A percentile compares a stretch with the other conserved stretches of the same genome.
Evolutionary conservation across 1,284 basidiomycete genomes (phyloP).

Genomic region (Papiliotrema laurentii): DNA sequence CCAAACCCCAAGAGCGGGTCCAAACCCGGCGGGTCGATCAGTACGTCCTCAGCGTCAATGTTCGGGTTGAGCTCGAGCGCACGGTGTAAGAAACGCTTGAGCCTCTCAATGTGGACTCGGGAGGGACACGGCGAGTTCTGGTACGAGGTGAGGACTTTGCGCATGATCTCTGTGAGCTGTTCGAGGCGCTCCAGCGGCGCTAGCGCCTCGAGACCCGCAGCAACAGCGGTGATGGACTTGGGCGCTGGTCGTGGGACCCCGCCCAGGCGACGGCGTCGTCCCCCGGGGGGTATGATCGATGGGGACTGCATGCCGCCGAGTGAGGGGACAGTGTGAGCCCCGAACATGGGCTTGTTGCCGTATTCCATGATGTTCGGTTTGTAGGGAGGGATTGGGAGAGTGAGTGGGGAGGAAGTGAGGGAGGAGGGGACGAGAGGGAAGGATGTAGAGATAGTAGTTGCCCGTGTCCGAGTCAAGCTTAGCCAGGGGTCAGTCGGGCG

Average conservation of each 20-base stretch:
- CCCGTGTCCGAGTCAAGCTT: background rate
- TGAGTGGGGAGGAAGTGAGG: background rate
- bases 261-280: no score
- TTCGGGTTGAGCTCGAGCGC: conserved; percentile 3
- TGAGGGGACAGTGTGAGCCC: no score
- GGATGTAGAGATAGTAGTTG: background rate
- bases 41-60: background rate
- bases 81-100: conserved; percentile 8
- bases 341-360: no score
- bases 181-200: background rate
- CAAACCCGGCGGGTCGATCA: no score
- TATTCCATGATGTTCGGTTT: no score
- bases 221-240: no score
- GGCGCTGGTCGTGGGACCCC: no score
- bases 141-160: conserved; percentile 8
- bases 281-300: no score
- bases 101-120: conserved; percentile 8
- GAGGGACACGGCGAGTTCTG: conserved; percentile 2
- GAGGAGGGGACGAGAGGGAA: background rate
- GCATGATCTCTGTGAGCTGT: conserved; percentile 7
- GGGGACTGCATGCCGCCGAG: conserved; percentile 2
- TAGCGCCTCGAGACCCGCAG: no score
- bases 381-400: background rate
- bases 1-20: no score
- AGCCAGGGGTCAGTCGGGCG: background rate